Conservation (phyloP, 768 basidiomycete species). For the Neoboletus magnificus region DNA sequence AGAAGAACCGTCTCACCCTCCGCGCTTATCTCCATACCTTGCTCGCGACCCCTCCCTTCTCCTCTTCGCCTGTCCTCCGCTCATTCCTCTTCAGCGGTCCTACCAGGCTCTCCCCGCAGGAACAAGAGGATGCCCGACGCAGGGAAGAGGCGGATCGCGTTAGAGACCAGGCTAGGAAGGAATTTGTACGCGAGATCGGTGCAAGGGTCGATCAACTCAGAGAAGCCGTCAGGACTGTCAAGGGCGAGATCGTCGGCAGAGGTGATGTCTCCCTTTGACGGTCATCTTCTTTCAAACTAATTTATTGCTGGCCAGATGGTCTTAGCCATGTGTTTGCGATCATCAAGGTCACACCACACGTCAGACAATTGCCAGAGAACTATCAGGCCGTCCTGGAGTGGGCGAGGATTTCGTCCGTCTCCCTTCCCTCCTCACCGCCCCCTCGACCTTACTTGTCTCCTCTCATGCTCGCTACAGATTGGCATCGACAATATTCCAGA, state of each 20-base stretch:
- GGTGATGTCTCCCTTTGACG: constrained; percentile 39
- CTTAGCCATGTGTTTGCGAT: constrained; percentile 84
- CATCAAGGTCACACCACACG: constrained; percentile 75
- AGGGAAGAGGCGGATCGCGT: constrained; percentile 87
- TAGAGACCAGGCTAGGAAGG: constrained; percentile 82
- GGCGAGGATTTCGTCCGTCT: constrained; percentile 90
- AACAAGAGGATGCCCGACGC: constrained; percentile 70
- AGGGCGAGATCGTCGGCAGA: constrained; percentile 90
- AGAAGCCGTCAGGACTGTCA: constrained; percentile 80
- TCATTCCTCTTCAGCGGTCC: constrained; percentile 83
- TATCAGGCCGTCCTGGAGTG: constrained; percentile 92
- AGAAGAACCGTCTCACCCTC: constrained; percentile 93
- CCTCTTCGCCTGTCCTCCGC: constrained; percentile 79
- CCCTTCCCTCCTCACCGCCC: background rate
- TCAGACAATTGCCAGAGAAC: constrained; percentile 75
- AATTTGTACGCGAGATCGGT: constrained; percentile 85
- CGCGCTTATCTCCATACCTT: constrained; percentile 88
- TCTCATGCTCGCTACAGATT: constrained; percentile 47
- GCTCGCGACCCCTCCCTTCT: constrained; percentile 66
- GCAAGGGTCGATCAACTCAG: constrained; percentile 82
- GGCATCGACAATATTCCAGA: constrained; percentile 95
- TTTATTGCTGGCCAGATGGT: constrained; percentile 56
- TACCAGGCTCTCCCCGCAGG: constrained; percentile 62
- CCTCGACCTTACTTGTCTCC: constrained; percentile 5
- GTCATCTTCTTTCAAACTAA: constrained; percentile 3